Percentiles rank a stretch among this genome's conserved stretches.
These are phyloP conservation scores for Metarhizium anisopliae DNA, from an alignment of 2,329 filamentous ascomycete genomes.

Conservation along the genomic window DNA sequence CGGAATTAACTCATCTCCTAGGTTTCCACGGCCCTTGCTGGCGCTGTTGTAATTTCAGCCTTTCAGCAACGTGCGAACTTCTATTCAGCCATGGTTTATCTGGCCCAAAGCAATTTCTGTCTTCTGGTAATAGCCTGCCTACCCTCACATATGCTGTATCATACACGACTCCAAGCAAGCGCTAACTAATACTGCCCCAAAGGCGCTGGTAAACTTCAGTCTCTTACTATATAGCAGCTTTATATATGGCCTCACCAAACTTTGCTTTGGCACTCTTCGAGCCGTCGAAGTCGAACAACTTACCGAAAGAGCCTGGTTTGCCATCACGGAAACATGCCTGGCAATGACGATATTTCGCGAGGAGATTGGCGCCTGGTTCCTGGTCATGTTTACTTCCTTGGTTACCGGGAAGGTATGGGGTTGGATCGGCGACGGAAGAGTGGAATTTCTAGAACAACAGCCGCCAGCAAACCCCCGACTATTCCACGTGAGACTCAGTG, in stretches of 20 bases:
- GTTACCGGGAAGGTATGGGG: constrained; percentile 96
- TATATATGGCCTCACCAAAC: constrained; percentile 77
- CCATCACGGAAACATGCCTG: constrained; percentile 89
- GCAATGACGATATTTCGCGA: constrained; percentile 98
- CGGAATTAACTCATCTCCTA: constrained; percentile 25
- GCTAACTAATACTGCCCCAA: not conserved
- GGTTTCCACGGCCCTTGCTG: constrained; percentile 77
- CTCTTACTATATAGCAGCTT: constrained; percentile 73
- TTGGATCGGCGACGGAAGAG: constrained; percentile 92
- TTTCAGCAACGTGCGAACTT: constrained; percentile 96
- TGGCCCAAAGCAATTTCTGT: constrained; percentile 93
- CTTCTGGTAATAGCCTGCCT: constrained; percentile 59
- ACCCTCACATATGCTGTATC: not conserved
- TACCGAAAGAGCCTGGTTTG: constrained; percentile 97
- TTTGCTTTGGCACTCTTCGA: constrained; percentile 84
- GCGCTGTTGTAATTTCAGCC: constrained; percentile 75
- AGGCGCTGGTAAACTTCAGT: constrained; percentile 88
- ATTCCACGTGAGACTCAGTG: constrained; percentile 74
- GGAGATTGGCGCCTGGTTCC: constrained; percentile 87
- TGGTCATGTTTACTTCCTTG: constrained; percentile 91
- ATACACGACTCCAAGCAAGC: not conserved
- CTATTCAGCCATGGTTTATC: constrained; percentile 94
- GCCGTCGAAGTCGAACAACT: constrained; percentile 94
- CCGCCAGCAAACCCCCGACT: constrained; percentile 79
- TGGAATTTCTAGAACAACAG: constrained; percentile 92